Evolutionary conservation across 306 rosid species (phyloP), one percentile per base, ranked within the genome.

Genomic region (Citrullus amarus): DNA sequence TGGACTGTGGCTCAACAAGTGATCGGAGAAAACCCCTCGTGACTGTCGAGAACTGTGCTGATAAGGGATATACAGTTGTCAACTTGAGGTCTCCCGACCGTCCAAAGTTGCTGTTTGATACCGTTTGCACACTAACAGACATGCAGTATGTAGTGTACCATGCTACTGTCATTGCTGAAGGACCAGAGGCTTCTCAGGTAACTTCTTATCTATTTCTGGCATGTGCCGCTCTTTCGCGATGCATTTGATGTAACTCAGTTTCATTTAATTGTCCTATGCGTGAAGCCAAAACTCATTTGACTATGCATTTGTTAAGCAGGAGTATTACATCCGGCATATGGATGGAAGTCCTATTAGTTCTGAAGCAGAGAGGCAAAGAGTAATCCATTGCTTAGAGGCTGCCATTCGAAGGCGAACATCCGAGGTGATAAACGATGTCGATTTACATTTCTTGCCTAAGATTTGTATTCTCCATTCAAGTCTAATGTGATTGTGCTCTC

Each of bases 111-210:
- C 80, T 95, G 7, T 94, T 94, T 57, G 98, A 94, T 76, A 85
- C 97, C 0, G 95, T 94, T 1, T 95, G 97, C 84, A 95, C 98
- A 18, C 81, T 95, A 80, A 95, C 98, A 6, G 98, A 95, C 81
- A 95, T 95, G 97, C 97, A 91, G 36, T 95, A 95, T 82, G 99
- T 92, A 81, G 97, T 95, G 18, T 95, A 86, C 85, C 99, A 95
- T 84, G 99, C 89, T 13, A 91, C 97, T 61, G 86, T 92, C 76
- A 88, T 83, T 85, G 92, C 97, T 6, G 99, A 95, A 90, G 97
- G 93, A 76, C 92, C 91, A 48, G 99, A 95, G 84, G 99, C 99
- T 44, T 83, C 53, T 87, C 99, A 95, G 99, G 99, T 91, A 81
- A 59, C 30, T 68, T 83, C 63, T 82, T 62, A 41, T 55, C n/a